Evolutionary conservation across 1,284 basidiomycete species (phyloP).

Genomic region (Cryptococcus maquisensis): DNA sequence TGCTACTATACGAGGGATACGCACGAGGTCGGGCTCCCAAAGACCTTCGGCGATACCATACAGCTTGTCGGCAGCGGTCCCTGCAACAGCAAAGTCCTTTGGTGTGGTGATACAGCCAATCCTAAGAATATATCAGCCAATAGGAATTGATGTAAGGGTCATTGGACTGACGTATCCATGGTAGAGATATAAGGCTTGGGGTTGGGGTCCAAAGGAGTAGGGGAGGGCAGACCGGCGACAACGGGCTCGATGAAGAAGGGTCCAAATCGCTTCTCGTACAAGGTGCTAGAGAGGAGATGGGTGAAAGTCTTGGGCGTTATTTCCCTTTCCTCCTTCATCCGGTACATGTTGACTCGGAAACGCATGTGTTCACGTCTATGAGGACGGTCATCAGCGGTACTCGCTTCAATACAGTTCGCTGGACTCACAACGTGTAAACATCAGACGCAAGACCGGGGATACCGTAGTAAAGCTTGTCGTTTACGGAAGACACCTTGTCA

Average conservation of each 20-base stretch:
- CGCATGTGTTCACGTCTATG: conserved; percentile 81
- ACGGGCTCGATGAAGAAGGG: conserved; percentile 98
- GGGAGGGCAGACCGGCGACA: conserved; percentile 77
- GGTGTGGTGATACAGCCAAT: conserved; percentile 71
- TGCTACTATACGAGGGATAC: conserved; percentile 9
- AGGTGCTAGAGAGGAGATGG: conserved; percentile 91
- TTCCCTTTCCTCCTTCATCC: conserved; percentile 97
- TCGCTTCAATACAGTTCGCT: not conserved
- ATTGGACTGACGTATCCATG: conserved; percentile 67
- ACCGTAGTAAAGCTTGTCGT: conserved; percentile 88
- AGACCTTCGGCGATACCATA: conserved; percentile 97
- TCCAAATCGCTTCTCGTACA: conserved; percentile 91
- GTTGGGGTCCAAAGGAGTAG: conserved; percentile 58
- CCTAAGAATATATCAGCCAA: conserved; percentile 19
- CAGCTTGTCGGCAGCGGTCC: conserved; percentile 87
- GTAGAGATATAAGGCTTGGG: conserved; percentile 93
- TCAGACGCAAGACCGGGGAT: conserved; percentile 92
- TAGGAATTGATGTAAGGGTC: not conserved
- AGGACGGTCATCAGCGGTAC: not conserved
- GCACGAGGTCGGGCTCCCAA: conserved; percentile 89
- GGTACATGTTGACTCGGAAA: conserved; percentile 97
- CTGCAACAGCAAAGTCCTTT: conserved; percentile 90
- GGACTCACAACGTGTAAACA: conserved; percentile 76
- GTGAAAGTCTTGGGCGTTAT: conserved; percentile 96
- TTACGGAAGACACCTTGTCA: conserved; percentile 93